These are phyloP conservation scores for Tephrocybe sp. DNA, from an alignment of 768 basidiomycete species.

Conservation along the genomic window DNA sequence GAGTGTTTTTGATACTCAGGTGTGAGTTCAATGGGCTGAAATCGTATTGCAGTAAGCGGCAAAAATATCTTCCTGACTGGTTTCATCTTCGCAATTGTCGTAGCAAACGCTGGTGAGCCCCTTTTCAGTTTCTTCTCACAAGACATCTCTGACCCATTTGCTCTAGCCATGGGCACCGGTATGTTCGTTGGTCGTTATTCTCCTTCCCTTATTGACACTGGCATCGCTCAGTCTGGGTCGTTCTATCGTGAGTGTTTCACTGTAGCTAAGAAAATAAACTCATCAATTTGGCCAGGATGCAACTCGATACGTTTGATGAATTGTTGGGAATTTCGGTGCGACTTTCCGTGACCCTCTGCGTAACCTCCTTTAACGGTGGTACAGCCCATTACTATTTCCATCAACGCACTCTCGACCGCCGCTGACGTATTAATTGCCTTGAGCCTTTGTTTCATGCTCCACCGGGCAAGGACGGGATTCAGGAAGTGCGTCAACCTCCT, in stretches of 20 bases:
- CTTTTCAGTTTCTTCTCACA: not conserved
- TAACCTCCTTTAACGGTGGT: conserved; percentile 1
- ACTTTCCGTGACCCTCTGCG: not conserved
- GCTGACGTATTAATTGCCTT: conserved; percentile 49
- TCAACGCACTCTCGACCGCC: conserved; percentile 48
- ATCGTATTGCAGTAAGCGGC: conserved; percentile 35
- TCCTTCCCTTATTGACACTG: not conserved
- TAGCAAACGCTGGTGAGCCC: conserved; percentile 30
- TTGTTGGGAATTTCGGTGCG: conserved; percentile 35
- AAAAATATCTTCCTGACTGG: conserved; percentile 32
- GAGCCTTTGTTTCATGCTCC: conserved; percentile 44
- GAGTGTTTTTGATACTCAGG: conserved; percentile 13
- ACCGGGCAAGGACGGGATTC: conserved; percentile 50
- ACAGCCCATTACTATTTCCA: conserved; percentile 45
- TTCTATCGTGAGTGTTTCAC: conserved; percentile 32
- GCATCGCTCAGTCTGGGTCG: conserved; percentile 36
- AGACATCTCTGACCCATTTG: not conserved
- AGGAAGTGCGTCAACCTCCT: conserved; percentile 28
- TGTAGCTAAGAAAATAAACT: not conserved
- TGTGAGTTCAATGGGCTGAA: not conserved
- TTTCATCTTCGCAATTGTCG: conserved; percentile 29
- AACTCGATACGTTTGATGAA: conserved; percentile 33
- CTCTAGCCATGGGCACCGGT: conserved; percentile 27
- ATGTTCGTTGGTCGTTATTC: conserved; percentile 4
- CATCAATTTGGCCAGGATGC: conserved; percentile 24